These are phyloP conservation scores for Helianthus tuberosus DNA, from an alignment of 129 eudicot species.

Conservation along the genomic window DNA sequence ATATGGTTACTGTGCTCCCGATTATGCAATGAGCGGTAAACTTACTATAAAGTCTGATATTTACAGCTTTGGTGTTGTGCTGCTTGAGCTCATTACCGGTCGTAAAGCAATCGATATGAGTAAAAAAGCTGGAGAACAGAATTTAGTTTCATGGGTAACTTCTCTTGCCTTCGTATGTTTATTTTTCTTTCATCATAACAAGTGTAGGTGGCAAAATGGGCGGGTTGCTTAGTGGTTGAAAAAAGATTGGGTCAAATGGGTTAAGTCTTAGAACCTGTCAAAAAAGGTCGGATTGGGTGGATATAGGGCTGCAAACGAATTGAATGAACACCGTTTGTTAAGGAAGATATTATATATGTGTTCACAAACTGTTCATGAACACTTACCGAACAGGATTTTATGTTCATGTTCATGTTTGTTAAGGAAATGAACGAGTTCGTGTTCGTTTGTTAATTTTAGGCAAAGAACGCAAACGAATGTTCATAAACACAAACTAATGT, in stretches of 20 bases:
- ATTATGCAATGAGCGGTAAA: slow-evolving; percentile 88
- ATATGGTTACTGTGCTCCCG: slow-evolving; percentile 96
- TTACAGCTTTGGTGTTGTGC: slow-evolving; percentile 89
- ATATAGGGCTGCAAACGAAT: background rate
- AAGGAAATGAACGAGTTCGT: too few relatives aligned
- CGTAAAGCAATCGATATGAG: slow-evolving; percentile 72
- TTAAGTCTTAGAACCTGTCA: background rate
- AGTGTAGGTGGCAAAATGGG: background rate
- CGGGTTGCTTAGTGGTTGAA: background rate
- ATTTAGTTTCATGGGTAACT: slow-evolving; percentile 80
- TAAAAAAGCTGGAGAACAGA: slow-evolving; percentile 67
- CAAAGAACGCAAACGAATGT: too few relatives aligned
- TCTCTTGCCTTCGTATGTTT: slow-evolving; percentile 6
- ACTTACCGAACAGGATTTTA: too few relatives aligned
- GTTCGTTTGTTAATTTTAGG: too few relatives aligned
- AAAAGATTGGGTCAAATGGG: background rate
- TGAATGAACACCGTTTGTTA: too few relatives aligned
- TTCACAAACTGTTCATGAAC: too few relatives aligned
- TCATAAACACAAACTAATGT: too few relatives aligned
- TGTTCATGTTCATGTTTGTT: too few relatives aligned
- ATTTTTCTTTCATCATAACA: too few relatives aligned
- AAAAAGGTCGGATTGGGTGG: background rate
- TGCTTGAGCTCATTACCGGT: slow-evolving; percentile 81
- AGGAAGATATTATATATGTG: too few relatives aligned
- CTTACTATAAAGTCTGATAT: slow-evolving; percentile 87